Base-by-base conservation (phyloP, 495 filamentous ascomycete genomes). In the Cercophora sp. region DNA sequence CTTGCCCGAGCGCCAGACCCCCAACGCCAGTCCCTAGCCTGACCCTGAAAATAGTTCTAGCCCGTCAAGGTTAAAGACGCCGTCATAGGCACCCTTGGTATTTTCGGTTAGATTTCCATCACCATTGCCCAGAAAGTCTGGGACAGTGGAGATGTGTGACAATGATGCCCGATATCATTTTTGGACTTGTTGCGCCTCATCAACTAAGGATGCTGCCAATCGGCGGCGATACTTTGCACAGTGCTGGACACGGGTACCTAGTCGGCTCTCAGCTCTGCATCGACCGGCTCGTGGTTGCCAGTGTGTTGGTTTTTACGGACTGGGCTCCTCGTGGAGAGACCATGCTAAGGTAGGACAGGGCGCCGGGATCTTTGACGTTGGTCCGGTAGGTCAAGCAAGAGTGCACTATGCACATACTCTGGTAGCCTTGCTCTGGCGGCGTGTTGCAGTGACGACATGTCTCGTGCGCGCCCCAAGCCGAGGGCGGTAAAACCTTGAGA, bases 381-480 rank as follows among this genome's bases (percentile, higher is more conserved):
- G 41, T 44, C 22, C 20, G 41, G 22, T 39, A 39, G 18, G 16
- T 18, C 36, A 39, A 39, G 18, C n/a, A 39, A 20, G 36, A 39
- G 16, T 8, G 29, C 2, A 39, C 8, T 15, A 39, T 6, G 36
- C 8, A 39, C 18, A 20, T 39, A 39, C 18, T 19, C 16, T 39
- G 22, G 41, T n/a, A 15, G 20, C 41, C 16, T 44, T n/a, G n/a
- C n/a, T n/a, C n/a, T n/a, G n/a, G n/a, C n/a, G 22, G 41, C 41
- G 41, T 23, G 44, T 39, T 25, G 32, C 48, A 25, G 35, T 40
- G 35, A 50, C 35, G 23, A 50, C 29, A 32, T 11, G 48, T 50
- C 48, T 50, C 41, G 35, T 50, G 34, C 35, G 48, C 23, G 48
- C 48, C 31, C 48, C 48, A 29, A 26, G 35, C 48, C 48, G 35